These are phyloP conservation scores for Fusarium sp. DNA, from an alignment of 2,329 filamentous ascomycete species.

Conservation along the genomic window DNA sequence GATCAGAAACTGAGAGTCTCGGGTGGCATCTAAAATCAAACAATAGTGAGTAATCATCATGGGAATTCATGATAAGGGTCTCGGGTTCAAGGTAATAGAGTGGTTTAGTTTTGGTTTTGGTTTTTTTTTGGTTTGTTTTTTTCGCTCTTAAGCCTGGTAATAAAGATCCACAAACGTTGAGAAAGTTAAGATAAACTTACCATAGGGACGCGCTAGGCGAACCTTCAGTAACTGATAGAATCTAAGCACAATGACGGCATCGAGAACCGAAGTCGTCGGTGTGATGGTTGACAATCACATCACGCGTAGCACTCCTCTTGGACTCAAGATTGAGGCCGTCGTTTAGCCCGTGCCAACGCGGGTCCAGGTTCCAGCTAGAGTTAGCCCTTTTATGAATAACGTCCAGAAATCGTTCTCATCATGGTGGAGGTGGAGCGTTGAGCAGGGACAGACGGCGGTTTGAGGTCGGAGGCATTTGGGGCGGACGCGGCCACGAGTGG, in stretches of 20 bases:
- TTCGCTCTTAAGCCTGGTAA: background rate
- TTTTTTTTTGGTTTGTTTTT: too few species aligned
- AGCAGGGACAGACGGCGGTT: slow-evolving; percentile 46
- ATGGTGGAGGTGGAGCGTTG: slow-evolving; percentile 41
- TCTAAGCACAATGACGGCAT: slow-evolving; percentile 41
- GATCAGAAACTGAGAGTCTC: background rate
- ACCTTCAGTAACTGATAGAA: background rate
- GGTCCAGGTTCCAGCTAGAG: slow-evolving; percentile 34
- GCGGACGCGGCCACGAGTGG: slow-evolving; percentile 48
- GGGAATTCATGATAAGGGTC: background rate
- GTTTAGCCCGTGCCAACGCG: slow-evolving; percentile 40
- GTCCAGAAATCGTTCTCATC: slow-evolving; percentile 30
- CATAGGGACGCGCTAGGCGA: slow-evolving; percentile 1
- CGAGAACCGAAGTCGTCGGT: slow-evolving; percentile 9
- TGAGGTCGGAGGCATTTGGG: slow-evolving; percentile 48
- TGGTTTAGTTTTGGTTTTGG: too few species aligned
- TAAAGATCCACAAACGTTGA: background rate
- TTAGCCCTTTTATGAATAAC: slow-evolving; percentile 33
- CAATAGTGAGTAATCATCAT: background rate
- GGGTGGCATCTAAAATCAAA: background rate
- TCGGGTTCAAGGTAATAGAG: background rate
- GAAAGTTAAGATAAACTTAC: slow-evolving; percentile 2
- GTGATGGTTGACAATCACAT: slow-evolving; percentile 34
- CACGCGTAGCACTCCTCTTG: slow-evolving; percentile 37
- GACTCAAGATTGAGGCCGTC: slow-evolving; percentile 51